These are phyloP conservation scores for Hypoxylon fuscum DNA, from an alignment of 495 filamentous ascomycete species.

Conservation along the genomic window DNA sequence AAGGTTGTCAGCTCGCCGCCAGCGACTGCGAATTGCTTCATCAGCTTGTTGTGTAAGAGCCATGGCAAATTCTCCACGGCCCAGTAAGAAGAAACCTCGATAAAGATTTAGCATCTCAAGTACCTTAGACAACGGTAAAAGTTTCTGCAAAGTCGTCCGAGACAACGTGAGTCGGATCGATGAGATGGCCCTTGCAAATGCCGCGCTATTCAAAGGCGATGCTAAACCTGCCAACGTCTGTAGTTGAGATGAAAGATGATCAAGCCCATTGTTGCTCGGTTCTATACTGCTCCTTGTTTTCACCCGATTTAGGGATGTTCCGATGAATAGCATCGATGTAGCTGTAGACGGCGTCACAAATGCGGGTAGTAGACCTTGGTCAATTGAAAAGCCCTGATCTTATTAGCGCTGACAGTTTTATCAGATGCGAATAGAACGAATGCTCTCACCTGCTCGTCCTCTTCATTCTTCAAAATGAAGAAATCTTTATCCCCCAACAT, in stretches of 20 bases:
- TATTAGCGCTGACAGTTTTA: slow-evolving; percentile 6
- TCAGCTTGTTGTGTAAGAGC: slow-evolving; percentile 86
- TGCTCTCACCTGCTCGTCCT: slow-evolving; percentile 52
- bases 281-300: slow-evolving; percentile 59
- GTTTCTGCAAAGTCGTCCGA: slow-evolving; percentile 77
- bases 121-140: slow-evolving; percentile 79
- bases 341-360: slow-evolving; percentile 82
- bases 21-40: slow-evolving; percentile 69
- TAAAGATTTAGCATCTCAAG: slow-evolving; percentile 79
- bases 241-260: slow-evolving; percentile 74
- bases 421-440: background rate
- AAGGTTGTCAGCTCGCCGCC: slow-evolving; percentile 62
- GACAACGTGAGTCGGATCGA: slow-evolving; percentile 83
- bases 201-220: slow-evolving; percentile 75
- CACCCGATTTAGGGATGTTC: slow-evolving; percentile 85
- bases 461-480: slow-evolving; percentile 66
- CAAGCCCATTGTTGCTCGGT: slow-evolving; percentile 67
- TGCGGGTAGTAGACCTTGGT: slow-evolving; percentile 69
- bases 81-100: slow-evolving; percentile 86
- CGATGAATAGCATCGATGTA: slow-evolving; percentile 88
- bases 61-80: slow-evolving; percentile 89
- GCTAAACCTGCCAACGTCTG: slow-evolving; percentile 72
- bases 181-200: slow-evolving; percentile 73
- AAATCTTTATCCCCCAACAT: slow-evolving; percentile 79
- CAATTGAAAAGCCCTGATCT: slow-evolving; percentile 62